phyloP scores from a whole-genome alignment of 2,329 filamentous ascomycete species.

The Fulvia fulva region DNA sequence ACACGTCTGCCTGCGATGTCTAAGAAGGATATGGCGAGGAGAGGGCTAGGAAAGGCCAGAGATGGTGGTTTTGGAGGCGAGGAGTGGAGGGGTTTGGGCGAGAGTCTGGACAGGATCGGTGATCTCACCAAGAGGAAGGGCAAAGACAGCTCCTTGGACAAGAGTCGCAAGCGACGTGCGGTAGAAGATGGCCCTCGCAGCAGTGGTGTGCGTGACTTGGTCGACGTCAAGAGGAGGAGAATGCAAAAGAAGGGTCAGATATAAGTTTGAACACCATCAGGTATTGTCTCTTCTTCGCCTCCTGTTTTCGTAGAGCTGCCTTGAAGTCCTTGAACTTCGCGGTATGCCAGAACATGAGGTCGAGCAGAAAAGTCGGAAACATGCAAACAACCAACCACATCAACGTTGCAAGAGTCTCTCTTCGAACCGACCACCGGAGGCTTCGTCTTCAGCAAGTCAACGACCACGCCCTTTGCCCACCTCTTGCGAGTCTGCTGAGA shows the following conservation, averaged over 20 bases:
- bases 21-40: conserved; percentile 77
- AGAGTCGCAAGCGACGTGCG: conserved; percentile 77
- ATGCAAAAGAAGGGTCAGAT: conserved; percentile 39
- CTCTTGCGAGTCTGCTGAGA: background rate
- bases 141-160: conserved; percentile 63
- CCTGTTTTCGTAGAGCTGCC: background rate
- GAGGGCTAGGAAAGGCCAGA: conserved; percentile 42
- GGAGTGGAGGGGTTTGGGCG: conserved; percentile 82
- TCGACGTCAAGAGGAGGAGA: conserved; percentile 64
- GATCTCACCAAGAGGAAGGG: conserved; percentile 70
- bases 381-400: background rate
- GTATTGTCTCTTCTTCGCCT: background rate
- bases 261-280: conserved; percentile 1
- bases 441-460: conserved; percentile 1
- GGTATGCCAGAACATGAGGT: background rate
- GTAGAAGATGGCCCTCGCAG: conserved; percentile 69
- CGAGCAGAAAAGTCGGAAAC: background rate
- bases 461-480: conserved; percentile 3
- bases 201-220: conserved; percentile 67
- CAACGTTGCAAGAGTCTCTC: conserved; percentile 2
- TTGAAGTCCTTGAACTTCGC: conserved; percentile 1
- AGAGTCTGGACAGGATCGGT: conserved; percentile 82
- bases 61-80: conserved; percentile 76
- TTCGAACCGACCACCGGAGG: conserved; percentile 4
- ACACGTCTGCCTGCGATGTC: conserved; percentile 77